These are phyloP conservation scores for Eutrema heterophyllum DNA, from an alignment of 345 rosid species.

Conservation along the genomic window DNA sequence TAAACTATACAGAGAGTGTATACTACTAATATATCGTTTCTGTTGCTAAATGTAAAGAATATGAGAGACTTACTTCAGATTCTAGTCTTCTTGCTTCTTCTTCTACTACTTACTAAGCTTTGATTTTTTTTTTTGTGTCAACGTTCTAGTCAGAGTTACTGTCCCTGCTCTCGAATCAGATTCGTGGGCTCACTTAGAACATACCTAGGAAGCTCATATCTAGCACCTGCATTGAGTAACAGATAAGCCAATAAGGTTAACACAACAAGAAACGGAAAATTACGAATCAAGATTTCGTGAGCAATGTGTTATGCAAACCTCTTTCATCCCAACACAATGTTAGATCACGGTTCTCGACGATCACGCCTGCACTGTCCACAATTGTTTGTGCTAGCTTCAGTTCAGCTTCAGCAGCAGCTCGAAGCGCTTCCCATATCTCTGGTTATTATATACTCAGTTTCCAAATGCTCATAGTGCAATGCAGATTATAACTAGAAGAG, in stretches of 20 bases:
- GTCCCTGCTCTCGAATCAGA: slow-evolving; percentile 45
- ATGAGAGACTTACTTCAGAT: neutral
- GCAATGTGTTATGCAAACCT: slow-evolving; percentile 35
- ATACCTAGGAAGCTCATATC: slow-evolving; percentile 75
- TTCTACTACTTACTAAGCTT: neutral
- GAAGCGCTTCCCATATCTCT: slow-evolving; percentile 86
- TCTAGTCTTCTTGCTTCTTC: slow-evolving; percentile 12
- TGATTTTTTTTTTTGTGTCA: neutral
- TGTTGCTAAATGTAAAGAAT: neutral
- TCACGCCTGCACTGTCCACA: slow-evolving; percentile 72
- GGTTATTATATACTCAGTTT: neutral
- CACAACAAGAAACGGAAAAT: neutral
- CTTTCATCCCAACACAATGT: slow-evolving; percentile 81
- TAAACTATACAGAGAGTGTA: too few relatives aligned
- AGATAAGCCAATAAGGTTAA: neutral
- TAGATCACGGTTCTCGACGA: slow-evolving; percentile 57
- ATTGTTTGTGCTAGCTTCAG: slow-evolving; percentile 61
- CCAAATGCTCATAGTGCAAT: neutral
- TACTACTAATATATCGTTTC: neutral
- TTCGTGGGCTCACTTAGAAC: slow-evolving; percentile 80
- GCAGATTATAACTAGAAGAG: neutral
- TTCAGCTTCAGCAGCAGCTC: slow-evolving; percentile 68
- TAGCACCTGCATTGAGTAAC: slow-evolving; percentile 54
- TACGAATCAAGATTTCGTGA: neutral
- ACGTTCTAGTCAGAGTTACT: neutral